Evolutionary conservation across 306 rosid species (phyloP).

Genomic region (Cucumis cinereus): DNA sequence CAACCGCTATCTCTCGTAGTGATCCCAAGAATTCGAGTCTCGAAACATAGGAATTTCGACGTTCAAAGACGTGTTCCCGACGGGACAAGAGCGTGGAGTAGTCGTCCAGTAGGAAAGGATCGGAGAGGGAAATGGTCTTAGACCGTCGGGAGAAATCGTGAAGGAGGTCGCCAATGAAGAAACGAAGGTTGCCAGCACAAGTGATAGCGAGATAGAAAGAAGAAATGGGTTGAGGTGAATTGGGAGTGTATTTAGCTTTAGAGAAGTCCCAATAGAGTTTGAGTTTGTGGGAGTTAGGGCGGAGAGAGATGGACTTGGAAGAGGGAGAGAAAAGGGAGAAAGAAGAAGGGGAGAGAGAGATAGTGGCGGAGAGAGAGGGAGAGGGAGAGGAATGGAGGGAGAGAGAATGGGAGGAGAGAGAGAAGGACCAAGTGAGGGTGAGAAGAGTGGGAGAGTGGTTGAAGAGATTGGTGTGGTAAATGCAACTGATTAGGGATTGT

Average conservation of each 20-base stretch:
- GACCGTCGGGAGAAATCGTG: constrained; percentile 24
- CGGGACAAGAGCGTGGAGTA: constrained; percentile 36
- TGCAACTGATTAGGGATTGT: constrained; percentile 42
- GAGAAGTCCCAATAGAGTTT: constrained; percentile 68
- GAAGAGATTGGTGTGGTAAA: constrained; percentile 57
- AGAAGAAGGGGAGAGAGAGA: constrained; percentile 52
- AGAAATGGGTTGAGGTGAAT: constrained; percentile 55
- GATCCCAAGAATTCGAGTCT: constrained; percentile 33
- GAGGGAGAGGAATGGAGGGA: constrained; percentile 23
- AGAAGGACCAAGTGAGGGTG: constrained; percentile 61
- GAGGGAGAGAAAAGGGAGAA: constrained; percentile 36
- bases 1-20: constrained; percentile 52
- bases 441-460: constrained; percentile 24
- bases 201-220: constrained; percentile 52
- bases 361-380: constrained; percentile 37
- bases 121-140: not conserved
- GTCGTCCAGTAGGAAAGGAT: not conserved
- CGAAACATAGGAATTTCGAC: constrained; percentile 23
- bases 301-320: constrained; percentile 45
- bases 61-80: constrained; percentile 64
- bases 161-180: constrained; percentile 51
- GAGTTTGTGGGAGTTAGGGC: constrained; percentile 27
- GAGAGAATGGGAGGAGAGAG: constrained; percentile 43
- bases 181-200: constrained; percentile 25
- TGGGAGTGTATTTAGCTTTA: constrained; percentile 24